A percentile compares a stretch with the other conserved stretches of the same genome.
Conservation (phyloP, 306 rosid genomes). For the Cucurbita moschata region DNA sequence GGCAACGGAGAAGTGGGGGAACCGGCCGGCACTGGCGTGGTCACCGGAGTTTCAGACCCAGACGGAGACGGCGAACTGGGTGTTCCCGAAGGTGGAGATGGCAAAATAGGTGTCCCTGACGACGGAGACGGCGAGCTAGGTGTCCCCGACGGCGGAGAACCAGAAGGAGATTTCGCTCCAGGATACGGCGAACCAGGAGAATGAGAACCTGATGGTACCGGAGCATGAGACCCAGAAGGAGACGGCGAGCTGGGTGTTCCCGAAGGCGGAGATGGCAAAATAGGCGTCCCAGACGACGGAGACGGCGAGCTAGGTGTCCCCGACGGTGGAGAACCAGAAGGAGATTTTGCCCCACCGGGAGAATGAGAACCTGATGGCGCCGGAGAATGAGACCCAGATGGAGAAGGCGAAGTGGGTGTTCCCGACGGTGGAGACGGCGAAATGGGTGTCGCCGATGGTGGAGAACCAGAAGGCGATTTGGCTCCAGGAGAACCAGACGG, state of each 20-base stretch:
- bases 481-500: too few relatives aligned
- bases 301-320: neutral
- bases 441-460: neutral
- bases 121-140: too few relatives aligned
- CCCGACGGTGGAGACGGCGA: neutral
- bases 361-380: neutral
- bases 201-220: neutral
- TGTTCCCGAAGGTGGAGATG: neutral
- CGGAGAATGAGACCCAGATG: too few relatives aligned
- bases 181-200: neutral
- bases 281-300: neutral
- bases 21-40: too few relatives aligned
- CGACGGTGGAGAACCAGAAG: neutral
- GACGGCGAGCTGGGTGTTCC: neutral
- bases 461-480: neutral
- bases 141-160: neutral
- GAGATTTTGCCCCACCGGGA: neutral
- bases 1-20: neutral
- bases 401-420: too few relatives aligned
- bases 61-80: neutral
- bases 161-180: neutral
- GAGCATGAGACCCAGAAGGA: neutral
- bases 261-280: neutral
- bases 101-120: neutral
- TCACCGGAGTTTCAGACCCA: too few relatives aligned